These are phyloP conservation scores for Hibiscus syriacus DNA, from an alignment of 345 rosid species.

Conservation along the genomic window DNA sequence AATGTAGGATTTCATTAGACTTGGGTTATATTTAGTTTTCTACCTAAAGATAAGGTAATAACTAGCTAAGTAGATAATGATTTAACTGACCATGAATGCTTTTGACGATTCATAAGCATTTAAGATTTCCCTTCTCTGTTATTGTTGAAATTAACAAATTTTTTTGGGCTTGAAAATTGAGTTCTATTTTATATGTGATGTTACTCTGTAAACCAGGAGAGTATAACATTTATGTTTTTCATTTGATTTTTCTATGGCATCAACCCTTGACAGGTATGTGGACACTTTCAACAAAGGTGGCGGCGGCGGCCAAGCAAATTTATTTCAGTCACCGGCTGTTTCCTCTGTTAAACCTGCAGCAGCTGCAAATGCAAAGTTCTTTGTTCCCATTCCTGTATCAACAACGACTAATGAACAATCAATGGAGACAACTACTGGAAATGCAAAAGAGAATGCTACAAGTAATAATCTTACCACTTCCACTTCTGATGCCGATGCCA, in stretches of 20 bases:
- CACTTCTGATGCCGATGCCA: conserved; percentile 19
- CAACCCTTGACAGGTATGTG: conserved; percentile 48
- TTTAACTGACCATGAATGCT: neutral
- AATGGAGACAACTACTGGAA: conserved; percentile 37
- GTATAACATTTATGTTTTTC: neutral
- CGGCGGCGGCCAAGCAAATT: conserved; percentile 42
- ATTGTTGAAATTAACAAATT: neutral
- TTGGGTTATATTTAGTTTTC: neutral
- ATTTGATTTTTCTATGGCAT: neutral
- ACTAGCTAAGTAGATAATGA: neutral
- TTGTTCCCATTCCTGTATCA: conserved; percentile 53
- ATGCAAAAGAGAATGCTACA: conserved; percentile 7
- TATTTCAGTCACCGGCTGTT: conserved; percentile 57
- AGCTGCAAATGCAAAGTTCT: conserved; percentile 68
- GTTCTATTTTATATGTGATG: neutral
- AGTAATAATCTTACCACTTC: conserved; percentile 38
- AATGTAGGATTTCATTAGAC: too few relatives aligned
- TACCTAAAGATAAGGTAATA: neutral
- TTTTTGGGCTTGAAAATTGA: neutral
- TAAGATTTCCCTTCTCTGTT: neutral
- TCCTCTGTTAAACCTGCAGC: conserved; percentile 39
- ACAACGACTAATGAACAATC: conserved; percentile 28
- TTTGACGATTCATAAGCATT: neutral
- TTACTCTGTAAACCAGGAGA: neutral
- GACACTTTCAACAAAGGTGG: conserved; percentile 74